These are phyloP conservation scores for Cavenderia fasciculata DNA, from an alignment of 78 protist species.

Conservation along the genomic window DNA sequence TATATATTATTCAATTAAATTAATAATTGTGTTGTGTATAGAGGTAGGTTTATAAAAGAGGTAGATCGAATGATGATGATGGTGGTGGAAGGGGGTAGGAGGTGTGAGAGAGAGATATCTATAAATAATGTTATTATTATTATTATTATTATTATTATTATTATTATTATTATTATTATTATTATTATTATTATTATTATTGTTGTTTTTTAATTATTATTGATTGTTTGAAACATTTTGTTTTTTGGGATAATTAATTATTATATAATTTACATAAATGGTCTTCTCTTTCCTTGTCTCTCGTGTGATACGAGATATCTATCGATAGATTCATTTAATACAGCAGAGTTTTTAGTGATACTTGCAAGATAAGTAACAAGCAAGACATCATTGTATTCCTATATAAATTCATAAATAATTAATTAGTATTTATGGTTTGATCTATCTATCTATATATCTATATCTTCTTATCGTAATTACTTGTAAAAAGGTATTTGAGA, in stretches of 20 bases:
- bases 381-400: slow-evolving; percentile 88
- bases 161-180: slow-evolving; percentile 2
- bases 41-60: no score
- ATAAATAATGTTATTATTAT: neutral
- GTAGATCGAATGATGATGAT: no score
- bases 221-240: no score
- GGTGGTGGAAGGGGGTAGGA: no score
- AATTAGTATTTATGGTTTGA: neutral
- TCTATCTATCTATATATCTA: neutral
- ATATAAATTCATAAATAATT: neutral
- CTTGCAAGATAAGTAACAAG: slow-evolving; percentile 87
- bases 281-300: slow-evolving; percentile 73
- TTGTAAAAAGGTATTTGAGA: no score
- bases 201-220: no score
- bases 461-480: no score
- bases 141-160: slow-evolving; percentile 4
- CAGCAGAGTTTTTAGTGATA: slow-evolving; percentile 83
- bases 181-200: slow-evolving; percentile 1
- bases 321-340: slow-evolving; percentile 87
- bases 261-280: neutral
- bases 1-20: no score
- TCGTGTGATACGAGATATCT: slow-evolving; percentile 83
- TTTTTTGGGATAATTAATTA: no score
- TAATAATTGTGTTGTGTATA: no score
- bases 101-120: no score